A percentile compares a stretch with the other conserved stretches of the same genome.
Evolutionary conservation across 2,329 filamentous ascomycete genomes (phyloP).

Genomic region (Aspergillus sp.): DNA sequence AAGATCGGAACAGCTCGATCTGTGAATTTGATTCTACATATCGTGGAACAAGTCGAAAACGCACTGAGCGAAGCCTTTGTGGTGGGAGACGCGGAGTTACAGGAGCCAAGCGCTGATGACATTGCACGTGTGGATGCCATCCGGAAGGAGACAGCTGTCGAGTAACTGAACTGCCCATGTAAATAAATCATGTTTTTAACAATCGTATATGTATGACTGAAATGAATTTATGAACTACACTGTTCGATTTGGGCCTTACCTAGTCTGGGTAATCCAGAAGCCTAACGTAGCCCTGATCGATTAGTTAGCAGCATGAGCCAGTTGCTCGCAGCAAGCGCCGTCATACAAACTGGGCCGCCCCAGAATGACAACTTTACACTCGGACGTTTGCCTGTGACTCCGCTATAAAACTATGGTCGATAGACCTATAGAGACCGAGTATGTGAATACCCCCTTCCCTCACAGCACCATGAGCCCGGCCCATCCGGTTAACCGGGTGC

Average conservation of each 20-base stretch:
- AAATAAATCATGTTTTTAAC: no score
- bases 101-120: constrained; percentile 30
- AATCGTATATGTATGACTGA: not conserved
- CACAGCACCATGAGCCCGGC: no score
- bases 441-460: not conserved
- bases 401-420: not conserved
- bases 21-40: constrained; percentile 33
- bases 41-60: constrained; percentile 38
- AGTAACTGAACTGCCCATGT: not conserved
- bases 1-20: constrained; percentile 36
- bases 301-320: no score
- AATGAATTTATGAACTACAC: not conserved
- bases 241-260: no score
- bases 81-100: constrained; percentile 26
- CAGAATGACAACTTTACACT: not conserved
- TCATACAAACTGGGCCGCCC: not conserved
- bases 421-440: not conserved
- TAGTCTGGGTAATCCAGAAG: no score
- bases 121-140: constrained; percentile 28
- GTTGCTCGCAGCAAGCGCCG: not conserved
- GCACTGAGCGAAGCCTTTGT: constrained; percentile 29
- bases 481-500: no score
- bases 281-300: no score
- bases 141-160: constrained; percentile 23
- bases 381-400: not conserved